Conservation (phyloP, 768 basidiomycete genomes). For the Suillus subluteus region DNA sequence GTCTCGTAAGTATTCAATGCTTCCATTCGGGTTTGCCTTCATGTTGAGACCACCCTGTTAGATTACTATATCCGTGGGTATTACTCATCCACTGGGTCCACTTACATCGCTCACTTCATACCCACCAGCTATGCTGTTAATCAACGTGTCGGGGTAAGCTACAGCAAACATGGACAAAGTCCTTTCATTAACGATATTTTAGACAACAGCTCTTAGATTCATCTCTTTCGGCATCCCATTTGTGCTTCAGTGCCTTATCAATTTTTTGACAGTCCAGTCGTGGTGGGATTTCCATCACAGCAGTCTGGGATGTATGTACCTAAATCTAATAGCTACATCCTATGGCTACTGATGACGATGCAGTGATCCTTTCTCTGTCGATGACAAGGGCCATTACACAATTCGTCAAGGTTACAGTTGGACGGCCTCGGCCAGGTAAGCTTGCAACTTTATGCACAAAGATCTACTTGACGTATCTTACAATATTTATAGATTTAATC, state of each 20-base stretch:
- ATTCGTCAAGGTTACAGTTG: slow-evolving; percentile 81
- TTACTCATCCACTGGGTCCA: neutral
- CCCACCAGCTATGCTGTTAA: slow-evolving; percentile 59
- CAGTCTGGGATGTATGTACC: slow-evolving; percentile 31
- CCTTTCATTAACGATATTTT: slow-evolving; percentile 3
- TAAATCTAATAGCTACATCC: neutral
- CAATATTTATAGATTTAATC: slow-evolving; percentile 25
- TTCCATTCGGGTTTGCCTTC: neutral
- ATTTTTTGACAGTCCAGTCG: slow-evolving; percentile 69
- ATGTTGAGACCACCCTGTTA: slow-evolving; percentile 26
- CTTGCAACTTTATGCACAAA: neutral
- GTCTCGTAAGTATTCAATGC: slow-evolving; percentile 55
- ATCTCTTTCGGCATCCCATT: slow-evolving; percentile 61
- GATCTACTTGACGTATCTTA: neutral
- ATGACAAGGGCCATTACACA: slow-evolving; percentile 83
- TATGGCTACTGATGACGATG: slow-evolving; percentile 5
- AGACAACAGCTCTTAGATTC: slow-evolving; percentile 46
- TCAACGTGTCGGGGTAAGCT: slow-evolving; percentile 64
- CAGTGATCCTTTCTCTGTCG: slow-evolving; percentile 72
- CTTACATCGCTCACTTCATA: neutral
- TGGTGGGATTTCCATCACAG: slow-evolving; percentile 90
- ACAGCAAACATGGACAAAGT: neutral
- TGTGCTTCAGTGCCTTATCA: slow-evolving; percentile 66
- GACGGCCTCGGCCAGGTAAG: slow-evolving; percentile 84
- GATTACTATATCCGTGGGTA: slow-evolving; percentile 43